These are phyloP conservation scores for Mimosa pudica DNA, from an alignment of 306 rosid genomes.

Conservation along the genomic window DNA sequence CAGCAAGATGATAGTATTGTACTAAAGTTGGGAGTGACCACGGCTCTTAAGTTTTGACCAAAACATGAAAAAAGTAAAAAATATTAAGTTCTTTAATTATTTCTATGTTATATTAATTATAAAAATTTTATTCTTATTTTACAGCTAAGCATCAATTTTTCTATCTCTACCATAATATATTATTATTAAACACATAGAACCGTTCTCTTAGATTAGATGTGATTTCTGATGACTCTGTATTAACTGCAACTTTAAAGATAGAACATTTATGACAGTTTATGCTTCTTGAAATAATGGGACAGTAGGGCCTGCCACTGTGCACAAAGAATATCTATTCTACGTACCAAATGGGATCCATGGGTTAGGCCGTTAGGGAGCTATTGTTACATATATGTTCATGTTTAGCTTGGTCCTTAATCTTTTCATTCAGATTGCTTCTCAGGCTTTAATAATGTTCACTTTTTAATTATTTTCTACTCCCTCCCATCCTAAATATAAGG, in stretches of 20 bases:
- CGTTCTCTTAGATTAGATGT: not conserved
- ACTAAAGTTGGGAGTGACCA: not conserved
- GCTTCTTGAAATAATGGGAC: not conserved
- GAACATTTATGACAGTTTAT: not conserved
- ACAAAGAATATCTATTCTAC: not conserved
- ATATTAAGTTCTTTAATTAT: not conserved
- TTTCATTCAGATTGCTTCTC: not conserved
- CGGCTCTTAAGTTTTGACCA: not conserved
- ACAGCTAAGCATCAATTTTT: not conserved
- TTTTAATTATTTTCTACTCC: not conserved
- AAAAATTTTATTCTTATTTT: not conserved
- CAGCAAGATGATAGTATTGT: slow-evolving; percentile 46
- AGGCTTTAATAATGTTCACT: not conserved
- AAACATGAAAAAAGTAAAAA: not conserved
- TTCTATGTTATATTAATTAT: not conserved
- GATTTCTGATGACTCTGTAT: not conserved
- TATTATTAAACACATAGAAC: not conserved
- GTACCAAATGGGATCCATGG: not conserved
- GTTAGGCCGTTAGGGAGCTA: not conserved
- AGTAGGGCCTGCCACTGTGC: not conserved
- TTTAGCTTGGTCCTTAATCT: not conserved
- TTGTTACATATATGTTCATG: not conserved
- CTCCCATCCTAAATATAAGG: no score
- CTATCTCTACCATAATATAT: not conserved
- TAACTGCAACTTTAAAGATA: not conserved